These are phyloP conservation scores for Zelopaecilomyces penicillatus DNA, from an alignment of 2,329 filamentous ascomycete species.

Conservation along the genomic window DNA sequence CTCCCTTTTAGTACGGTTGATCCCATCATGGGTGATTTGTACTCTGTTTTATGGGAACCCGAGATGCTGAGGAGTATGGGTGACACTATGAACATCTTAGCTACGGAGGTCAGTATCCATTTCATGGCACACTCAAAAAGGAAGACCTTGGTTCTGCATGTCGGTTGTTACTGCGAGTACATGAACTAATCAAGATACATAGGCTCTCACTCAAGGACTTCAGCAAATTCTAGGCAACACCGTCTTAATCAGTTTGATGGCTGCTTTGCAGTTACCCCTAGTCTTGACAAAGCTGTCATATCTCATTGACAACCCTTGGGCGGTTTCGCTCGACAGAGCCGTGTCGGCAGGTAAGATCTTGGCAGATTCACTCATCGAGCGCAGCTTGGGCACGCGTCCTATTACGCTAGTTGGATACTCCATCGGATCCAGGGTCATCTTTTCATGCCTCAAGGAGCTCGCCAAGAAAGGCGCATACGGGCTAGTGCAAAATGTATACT, in stretches of 20 bases:
- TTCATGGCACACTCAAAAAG: neutral
- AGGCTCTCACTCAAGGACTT: conserved; percentile 91
- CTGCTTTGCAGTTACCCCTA: conserved; percentile 83
- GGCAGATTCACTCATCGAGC: conserved; percentile 85
- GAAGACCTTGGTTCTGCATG: too few relatives aligned
- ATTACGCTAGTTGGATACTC: conserved; percentile 94
- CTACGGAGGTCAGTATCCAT: conserved; percentile 68
- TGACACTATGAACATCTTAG: conserved; percentile 96
- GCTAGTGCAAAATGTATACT: conserved; percentile 86
- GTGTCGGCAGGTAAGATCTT: conserved; percentile 84
- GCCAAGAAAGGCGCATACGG: conserved; percentile 76
- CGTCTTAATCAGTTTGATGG: conserved; percentile 82
- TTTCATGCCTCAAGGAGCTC: conserved; percentile 81
- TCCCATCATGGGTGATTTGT: conserved; percentile 95
- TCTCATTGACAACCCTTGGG: conserved; percentile 97
- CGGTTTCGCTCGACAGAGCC: conserved; percentile 86
- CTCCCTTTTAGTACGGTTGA: conserved; percentile 94
- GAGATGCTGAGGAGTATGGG: conserved; percentile 98
- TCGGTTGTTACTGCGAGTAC: neutral
- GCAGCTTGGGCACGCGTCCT: conserved; percentile 82
- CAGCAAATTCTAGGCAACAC: conserved; percentile 92
- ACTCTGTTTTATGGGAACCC: conserved; percentile 94
- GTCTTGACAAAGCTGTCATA: conserved; percentile 91
- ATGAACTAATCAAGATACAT: neutral
- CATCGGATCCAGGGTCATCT: conserved; percentile 84